Conservation (phyloP, 106 monocot genomes). For the Dactylorhiza incarnata region DNA sequence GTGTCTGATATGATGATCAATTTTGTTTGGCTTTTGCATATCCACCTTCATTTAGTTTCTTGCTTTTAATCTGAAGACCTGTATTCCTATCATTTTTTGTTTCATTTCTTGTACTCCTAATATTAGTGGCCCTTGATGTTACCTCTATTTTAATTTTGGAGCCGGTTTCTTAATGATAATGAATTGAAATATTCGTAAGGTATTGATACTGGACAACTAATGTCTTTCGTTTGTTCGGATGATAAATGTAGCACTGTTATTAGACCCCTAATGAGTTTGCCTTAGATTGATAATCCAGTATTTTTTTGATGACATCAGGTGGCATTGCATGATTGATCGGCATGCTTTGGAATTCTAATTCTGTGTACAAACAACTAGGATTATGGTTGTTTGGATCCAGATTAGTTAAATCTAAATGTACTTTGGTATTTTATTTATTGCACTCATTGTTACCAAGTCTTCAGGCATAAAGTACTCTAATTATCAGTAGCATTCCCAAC, state of each 20-base stretch:
- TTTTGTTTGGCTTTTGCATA: constrained; percentile 1
- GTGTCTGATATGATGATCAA: background rate
- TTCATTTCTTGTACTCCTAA: background rate
- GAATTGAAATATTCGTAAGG: background rate
- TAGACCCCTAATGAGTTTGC: background rate
- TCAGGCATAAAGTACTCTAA: background rate
- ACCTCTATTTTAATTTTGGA: background rate
- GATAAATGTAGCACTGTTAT: background rate
- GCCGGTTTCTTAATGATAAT: background rate
- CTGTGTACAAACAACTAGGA: background rate
- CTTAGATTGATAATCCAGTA: background rate
- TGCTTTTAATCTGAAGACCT: background rate
- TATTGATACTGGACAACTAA: background rate
- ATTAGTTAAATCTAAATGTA: background rate
- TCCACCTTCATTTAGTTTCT: constrained; percentile 3
- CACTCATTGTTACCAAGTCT: background rate
- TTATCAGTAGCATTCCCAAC: background rate
- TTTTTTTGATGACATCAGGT: background rate
- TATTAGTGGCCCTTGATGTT: background rate
- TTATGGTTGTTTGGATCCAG: background rate
- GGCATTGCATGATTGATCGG: too few species aligned
- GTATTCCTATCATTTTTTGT: background rate
- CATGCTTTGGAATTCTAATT: background rate
- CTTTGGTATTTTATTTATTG: background rate
- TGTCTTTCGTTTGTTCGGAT: background rate